Evolutionary conservation across 345 rosid species (phyloP).

Genomic region (Laguncularia racemosa): DNA sequence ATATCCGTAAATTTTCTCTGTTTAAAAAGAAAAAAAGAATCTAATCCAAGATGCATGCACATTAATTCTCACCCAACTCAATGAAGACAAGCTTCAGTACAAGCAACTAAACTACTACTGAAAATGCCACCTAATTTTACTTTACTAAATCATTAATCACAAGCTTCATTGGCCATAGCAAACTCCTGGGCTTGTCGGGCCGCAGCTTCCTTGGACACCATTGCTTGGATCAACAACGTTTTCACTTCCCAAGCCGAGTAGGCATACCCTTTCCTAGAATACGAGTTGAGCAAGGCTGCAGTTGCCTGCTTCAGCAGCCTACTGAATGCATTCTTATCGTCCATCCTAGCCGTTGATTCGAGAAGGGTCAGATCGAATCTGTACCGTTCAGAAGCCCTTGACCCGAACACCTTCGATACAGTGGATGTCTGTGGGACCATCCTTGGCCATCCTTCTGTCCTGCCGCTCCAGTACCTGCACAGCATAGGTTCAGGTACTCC

Average conservation of each 20-base stretch:
- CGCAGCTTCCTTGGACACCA: slow-evolving; percentile 63
- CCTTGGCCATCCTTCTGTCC: slow-evolving; percentile 79
- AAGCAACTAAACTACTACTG: no score
- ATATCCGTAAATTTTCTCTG: no score
- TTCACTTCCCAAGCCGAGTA: slow-evolving; percentile 82
- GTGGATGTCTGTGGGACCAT: slow-evolving; percentile 78
- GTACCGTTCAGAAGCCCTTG: slow-evolving; percentile 53
- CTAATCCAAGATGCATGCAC: no score
- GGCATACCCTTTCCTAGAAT: slow-evolving; percentile 45
- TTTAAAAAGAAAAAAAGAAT: no score
- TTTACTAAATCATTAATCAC: slow-evolving; percentile 21
- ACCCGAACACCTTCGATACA: slow-evolving; percentile 69
- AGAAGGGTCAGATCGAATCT: slow-evolving; percentile 65
- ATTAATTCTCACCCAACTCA: no score
- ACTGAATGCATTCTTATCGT: slow-evolving; percentile 38
- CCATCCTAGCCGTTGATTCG: slow-evolving; percentile 58
- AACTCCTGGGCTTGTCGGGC: slow-evolving; percentile 42
- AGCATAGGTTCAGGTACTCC: no score
- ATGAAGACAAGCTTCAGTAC: no score
- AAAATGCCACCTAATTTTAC: no score
- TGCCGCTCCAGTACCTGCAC: slow-evolving; percentile 83
- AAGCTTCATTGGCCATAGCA: slow-evolving; percentile 58
- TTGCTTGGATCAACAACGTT: slow-evolving; percentile 55
- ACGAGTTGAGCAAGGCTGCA: slow-evolving; percentile 80
- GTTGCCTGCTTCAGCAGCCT: slow-evolving; percentile 60